Evolutionary conservation across 495 filamentous ascomycete genomes (phyloP).

Genomic region (Xylaria grammica): DNA sequence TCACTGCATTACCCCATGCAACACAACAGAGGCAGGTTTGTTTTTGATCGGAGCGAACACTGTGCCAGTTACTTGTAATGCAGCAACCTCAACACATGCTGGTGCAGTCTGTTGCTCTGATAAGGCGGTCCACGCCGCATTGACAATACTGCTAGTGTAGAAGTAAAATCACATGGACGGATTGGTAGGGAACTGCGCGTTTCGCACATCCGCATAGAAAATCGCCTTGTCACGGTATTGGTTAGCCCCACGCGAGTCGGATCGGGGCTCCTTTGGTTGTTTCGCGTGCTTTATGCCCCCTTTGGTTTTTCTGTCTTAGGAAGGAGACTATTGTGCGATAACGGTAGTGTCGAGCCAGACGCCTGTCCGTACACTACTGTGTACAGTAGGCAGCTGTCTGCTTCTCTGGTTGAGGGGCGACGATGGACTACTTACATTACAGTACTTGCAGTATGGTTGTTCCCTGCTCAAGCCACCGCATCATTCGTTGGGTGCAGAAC

Average conservation of each 20-base stretch:
- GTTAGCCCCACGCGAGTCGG: neutral
- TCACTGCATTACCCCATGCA: constrained; percentile 2
- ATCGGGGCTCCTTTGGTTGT: neutral
- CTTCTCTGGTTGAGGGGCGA: too few relatives aligned
- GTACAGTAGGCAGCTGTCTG: neutral
- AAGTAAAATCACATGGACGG: too few relatives aligned
- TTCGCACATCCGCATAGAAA: constrained; percentile 11
- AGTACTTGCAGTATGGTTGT: too few relatives aligned
- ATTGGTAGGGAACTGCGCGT: neutral
- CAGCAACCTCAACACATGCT: neutral
- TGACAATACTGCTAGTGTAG: too few relatives aligned
- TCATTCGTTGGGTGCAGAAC: constrained; percentile 8
- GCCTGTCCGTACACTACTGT: neutral
- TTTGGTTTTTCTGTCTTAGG: constrained; percentile 11
- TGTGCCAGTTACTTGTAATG: constrained; percentile 4
- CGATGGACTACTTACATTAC: too few relatives aligned
- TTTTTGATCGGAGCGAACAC: constrained; percentile 1
- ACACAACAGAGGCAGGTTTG: neutral
- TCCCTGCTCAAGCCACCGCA: constrained; percentile 12
- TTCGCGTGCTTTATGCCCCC: neutral
- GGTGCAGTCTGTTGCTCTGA: neutral
- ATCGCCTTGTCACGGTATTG: neutral
- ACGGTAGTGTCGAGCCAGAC: neutral
- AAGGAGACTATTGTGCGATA: neutral
- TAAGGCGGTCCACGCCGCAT: neutral